Evolutionary conservation across 208 protist species (phyloP).

Genomic region (Leishmania guyanensis): DNA sequence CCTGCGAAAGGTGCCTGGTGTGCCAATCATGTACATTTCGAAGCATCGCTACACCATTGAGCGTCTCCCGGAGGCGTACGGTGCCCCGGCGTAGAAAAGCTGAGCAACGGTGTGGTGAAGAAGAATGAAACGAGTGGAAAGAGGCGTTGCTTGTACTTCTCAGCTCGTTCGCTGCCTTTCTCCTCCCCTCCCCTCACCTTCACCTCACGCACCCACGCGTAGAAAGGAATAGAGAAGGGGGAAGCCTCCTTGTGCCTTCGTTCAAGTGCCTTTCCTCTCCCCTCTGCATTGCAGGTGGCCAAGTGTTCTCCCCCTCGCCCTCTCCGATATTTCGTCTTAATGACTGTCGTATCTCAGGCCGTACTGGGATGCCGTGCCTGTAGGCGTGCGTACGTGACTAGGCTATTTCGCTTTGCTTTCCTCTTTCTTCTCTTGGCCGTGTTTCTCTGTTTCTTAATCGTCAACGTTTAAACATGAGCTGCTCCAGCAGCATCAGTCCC

Average conservation of each 20-base stretch:
- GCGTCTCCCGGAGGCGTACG: conserved; percentile 96
- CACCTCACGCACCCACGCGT: no score
- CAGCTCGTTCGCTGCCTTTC: not conserved
- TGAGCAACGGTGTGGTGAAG: not conserved
- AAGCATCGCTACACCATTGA: conserved; percentile 98
- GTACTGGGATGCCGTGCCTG: no score
- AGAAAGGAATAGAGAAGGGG: not conserved
- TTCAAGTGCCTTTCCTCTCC: not conserved
- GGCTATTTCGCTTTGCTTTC: not conserved
- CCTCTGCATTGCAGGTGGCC: not conserved
- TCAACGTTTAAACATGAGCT: conserved; percentile 4
- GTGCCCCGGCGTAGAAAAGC: conserved; percentile 47
- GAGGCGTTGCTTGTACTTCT: not conserved
- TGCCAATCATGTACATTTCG: conserved; percentile 98
- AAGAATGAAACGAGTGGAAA: not conserved
- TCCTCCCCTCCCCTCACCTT: not conserved
- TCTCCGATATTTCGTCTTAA: not conserved
- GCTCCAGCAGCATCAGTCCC: not conserved
- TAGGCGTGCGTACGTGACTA: not conserved
- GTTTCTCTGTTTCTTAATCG: not conserved
- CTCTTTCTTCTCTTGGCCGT: not conserved
- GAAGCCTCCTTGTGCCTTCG: not conserved
- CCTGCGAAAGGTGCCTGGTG: conserved; percentile 98
- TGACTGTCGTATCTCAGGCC: no score
- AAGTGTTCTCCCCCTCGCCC: not conserved